Evolutionary conservation across 176 grass and related monocot species (phyloP), one percentile per base, ranked within the genome.

Genomic region (Poa annua): DNA sequence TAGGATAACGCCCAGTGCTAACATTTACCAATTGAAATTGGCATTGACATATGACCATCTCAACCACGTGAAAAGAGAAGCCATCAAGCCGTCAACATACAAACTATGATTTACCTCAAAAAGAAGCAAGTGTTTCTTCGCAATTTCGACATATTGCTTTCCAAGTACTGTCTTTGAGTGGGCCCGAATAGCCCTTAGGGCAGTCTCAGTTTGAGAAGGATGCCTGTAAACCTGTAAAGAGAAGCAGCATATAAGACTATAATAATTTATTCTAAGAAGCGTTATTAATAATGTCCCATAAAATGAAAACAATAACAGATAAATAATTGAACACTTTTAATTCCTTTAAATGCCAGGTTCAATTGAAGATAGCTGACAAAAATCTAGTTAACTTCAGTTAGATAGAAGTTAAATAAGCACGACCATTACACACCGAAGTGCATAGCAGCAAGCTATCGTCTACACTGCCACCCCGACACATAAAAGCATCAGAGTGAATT

Each of bases 101-200:
- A 83, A 69, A 77, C 60, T 63, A 73, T 64, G 69, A 11, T 63
- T 5, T 93, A 94, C 96, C 90, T 98, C 96, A 86, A 98, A 98
- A 89, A 98, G 88, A 88, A 81, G 61, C 26, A 95, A 86, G 79
- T 98, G 88, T 8, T 89, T 98, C 86, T 93, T 98, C 50, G 92
- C 90, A 33, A 70, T 87, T 69, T 82, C 85, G 57, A 66, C 69
- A 72, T 86, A 78, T 83, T 93, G 84, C 69, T 77, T 91, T 71
- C 80, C 85, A 79, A 98, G 49, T 69, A 89, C 60, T 73, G 79
- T 82, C 79, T 88, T 98, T 60, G 96, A 93, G 82, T 95, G 90
- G 63, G 51, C 90, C 74, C 80, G 80, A 50, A 98, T 95, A 78
- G 91, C 86, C 86, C 76, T 93, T 71, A 98, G 85, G 59, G 84